phyloP scores from a whole-genome alignment of 2,329 filamentous ascomycete species.

The Fusarium nodosum region DNA sequence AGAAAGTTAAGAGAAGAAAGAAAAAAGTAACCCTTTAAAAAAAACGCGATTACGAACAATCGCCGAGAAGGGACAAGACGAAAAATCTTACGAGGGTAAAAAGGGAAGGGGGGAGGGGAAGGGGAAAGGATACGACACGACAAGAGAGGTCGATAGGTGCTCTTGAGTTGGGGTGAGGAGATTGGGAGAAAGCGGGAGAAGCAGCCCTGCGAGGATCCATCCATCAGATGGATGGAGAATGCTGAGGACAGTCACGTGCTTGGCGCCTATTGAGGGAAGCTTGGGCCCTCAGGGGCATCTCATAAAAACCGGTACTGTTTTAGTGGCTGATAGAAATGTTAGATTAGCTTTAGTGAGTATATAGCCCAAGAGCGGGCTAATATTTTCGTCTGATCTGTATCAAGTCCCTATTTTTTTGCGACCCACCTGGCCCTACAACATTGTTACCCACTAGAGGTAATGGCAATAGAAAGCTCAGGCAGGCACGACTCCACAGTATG shows the following conservation, averaged over 20 bases:
- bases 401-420: no score
- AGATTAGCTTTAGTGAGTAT: no score
- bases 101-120: conserved; percentile 36
- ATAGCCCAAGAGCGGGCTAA: no score
- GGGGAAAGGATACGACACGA: conserved; percentile 45
- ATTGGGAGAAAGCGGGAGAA: conserved; percentile 48
- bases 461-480: neutral
- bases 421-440: neutral
- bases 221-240: conserved; percentile 17
- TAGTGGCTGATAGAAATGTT: no score
- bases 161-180: conserved; percentile 37
- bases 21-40: conserved; percentile 29
- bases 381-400: no score
- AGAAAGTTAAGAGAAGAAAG: conserved; percentile 16
- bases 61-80: conserved; percentile 42
- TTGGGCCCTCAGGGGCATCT: conserved; percentile 7
- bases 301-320: no score
- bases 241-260: conserved; percentile 33
- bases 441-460: neutral
- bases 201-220: conserved; percentile 40
- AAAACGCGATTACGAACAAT: conserved; percentile 34
- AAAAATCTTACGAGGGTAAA: conserved; percentile 42
- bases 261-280: conserved; percentile 14
- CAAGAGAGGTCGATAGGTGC: conserved; percentile 31
- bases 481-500: conserved; percentile 4